Base-by-base conservation (phyloP, 2,329 filamentous ascomycete genomes). In the Drechslera avenae region DNA sequence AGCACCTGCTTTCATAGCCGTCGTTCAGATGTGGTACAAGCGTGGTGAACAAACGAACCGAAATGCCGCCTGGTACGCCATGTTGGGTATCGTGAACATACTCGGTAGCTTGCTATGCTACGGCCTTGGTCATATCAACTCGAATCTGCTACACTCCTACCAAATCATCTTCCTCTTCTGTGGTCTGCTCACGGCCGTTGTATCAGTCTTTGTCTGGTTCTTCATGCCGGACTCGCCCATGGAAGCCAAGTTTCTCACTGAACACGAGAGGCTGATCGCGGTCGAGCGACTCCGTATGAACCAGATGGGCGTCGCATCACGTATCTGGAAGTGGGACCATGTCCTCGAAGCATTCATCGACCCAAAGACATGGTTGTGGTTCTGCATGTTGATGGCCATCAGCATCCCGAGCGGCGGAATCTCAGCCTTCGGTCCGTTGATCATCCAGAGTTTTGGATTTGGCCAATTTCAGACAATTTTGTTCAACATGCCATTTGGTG, bases 161-260 rank as follows among this genome's bases (percentile, higher is more conserved):
- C 68, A 72, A 50, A 67, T 71, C 59, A 71, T 72, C 56, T 73
- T 72, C 47, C 62, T 73, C 8, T 71, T 73, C 49, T 71, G 69
- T 35, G 69, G 69, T 41, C 58, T 71, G 2, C 14, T 85, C 39
- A 84, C 82, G 0, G 76, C 84, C 5, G 68, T 76, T 1, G 82
- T 81, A 52, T 77, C 81, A 1, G 59, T 75, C 0, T 62, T 80
- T 10, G 79, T 87, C 4, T 76, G 47, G 35, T 50, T 80, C 14
- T 79, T 81, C 43, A 84, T 88, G 77, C 86, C 86, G 0, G 86
- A 88, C 58, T 85, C 83, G 0, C 85, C 86, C 0, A 79, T 85
- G 62, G 78, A 82, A 17, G 79, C 83, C 1, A 82, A 79, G 16
- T 86, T 85, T 40, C 74, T 87, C 2, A 76, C 72, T 0, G 76